phyloP scores from a whole-genome alignment of 2,329 filamentous ascomycete genomes.

The Thermothelomyces thermophilus region DNA sequence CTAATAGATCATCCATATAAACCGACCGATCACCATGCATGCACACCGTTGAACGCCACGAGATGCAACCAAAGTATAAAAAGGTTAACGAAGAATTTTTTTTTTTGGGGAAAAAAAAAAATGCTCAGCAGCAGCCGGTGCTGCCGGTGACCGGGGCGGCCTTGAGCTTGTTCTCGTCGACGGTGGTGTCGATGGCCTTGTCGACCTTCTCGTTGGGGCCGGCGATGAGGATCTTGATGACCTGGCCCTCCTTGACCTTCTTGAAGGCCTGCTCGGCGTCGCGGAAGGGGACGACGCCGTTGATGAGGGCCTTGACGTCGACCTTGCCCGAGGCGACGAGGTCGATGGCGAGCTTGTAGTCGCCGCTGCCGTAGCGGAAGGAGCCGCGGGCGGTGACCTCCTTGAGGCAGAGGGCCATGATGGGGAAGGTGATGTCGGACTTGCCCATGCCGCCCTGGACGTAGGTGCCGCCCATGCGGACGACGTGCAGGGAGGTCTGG shows the following conservation, averaged over 20 bases:
- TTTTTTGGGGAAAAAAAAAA: no score
- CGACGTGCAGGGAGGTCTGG: conserved; percentile 64
- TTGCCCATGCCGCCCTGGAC: conserved; percentile 90
- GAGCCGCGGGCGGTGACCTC: conserved; percentile 81
- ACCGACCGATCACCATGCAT: no score
- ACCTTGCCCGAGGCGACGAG: conserved; percentile 68
- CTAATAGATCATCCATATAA: no score
- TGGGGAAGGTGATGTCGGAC: conserved; percentile 81
- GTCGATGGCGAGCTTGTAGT: conserved; percentile 78
- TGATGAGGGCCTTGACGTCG: conserved; percentile 76
- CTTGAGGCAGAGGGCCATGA: conserved; percentile 83
- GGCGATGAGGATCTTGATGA: conserved; percentile 62
- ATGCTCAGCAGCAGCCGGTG: conserved; percentile 20
- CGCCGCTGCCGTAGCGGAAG: conserved; percentile 83
- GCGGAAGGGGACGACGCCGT: conserved; percentile 67
- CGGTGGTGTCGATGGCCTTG: conserved; percentile 15
- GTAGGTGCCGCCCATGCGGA: conserved; percentile 66
- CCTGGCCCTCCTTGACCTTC: conserved; percentile 77
- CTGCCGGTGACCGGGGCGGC: conserved; percentile 14
- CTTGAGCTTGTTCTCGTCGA: conserved; percentile 20
- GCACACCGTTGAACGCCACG: no score
- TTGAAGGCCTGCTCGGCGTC: conserved; percentile 82
- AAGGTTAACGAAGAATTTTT: no score
- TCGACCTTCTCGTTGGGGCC: conserved; percentile 55
- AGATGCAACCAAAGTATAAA: background rate